Conservation (phyloP, 768 basidiomycete species). For the Boletus fagicola region DNA sequence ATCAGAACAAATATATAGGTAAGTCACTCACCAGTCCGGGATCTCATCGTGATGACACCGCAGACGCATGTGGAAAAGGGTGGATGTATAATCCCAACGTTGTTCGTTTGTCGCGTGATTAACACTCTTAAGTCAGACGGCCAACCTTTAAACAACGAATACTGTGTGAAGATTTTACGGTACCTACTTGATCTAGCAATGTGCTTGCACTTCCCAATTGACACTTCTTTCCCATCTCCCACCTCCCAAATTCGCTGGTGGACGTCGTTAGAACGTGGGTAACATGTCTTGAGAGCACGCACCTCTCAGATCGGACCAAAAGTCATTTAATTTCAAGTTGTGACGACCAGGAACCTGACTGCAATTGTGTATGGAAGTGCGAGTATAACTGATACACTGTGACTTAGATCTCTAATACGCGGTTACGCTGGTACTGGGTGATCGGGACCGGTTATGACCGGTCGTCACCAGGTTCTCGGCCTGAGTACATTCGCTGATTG, state of each 20-base stretch:
- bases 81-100: background rate
- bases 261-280: background rate
- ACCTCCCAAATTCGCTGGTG: background rate
- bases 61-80: no score
- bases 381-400: background rate
- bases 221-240: background rate
- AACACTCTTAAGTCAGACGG: background rate
- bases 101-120: background rate
- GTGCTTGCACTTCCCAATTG: background rate
- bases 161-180: background rate
- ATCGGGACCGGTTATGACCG: no score
- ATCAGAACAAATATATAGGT: background rate
- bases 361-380: background rate
- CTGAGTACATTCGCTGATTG: background rate
- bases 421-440: background rate
- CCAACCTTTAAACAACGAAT: background rate
- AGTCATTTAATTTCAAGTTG: background rate
- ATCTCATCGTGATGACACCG: background rate
- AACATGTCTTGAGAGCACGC: background rate
- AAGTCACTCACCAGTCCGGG: background rate
- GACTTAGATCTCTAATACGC: background rate
- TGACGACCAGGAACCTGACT: background rate
- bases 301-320: background rate
- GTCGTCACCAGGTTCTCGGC: background rate
- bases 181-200: background rate